Conservation (phyloP, 2,329 filamentous ascomycete genomes). For the Acrodontium crateriforme region DNA sequence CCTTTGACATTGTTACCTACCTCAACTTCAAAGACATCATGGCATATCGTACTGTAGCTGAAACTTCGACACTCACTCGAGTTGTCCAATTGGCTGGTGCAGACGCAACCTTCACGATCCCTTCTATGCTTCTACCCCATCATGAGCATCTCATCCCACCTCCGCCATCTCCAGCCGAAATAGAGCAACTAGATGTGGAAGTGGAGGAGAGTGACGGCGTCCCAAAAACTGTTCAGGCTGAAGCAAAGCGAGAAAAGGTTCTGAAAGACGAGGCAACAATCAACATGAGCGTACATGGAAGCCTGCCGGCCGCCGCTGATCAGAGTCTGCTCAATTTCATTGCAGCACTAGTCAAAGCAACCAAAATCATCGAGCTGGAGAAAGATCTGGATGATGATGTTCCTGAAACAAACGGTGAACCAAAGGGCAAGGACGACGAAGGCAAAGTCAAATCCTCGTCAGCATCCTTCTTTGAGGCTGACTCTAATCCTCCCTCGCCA, state of each 20-base stretch:
- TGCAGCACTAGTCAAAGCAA: constrained; percentile 43
- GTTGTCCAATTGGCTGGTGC: constrained; percentile 38
- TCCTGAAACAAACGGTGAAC: constrained; percentile 1
- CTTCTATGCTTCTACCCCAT: constrained; percentile 38
- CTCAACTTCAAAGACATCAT: constrained; percentile 35
- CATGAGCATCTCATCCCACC: constrained; percentile 40
- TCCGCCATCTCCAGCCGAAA: constrained; percentile 22
- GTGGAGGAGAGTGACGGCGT: constrained; percentile 30
- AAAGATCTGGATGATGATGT: constrained; percentile 27
- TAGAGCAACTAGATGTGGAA: constrained; percentile 22
- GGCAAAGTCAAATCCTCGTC: too few relatives aligned
- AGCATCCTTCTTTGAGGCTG: too few relatives aligned
- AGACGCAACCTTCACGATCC: constrained; percentile 35
- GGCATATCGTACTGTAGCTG: constrained; percentile 32
- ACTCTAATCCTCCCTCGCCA: too few relatives aligned
- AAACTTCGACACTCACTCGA: constrained; percentile 31
- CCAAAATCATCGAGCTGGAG: constrained; percentile 42
- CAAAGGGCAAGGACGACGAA: too few relatives aligned
- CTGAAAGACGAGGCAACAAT: constrained; percentile 37
- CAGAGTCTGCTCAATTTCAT: constrained; percentile 40
- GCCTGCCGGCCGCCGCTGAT: constrained; percentile 36
- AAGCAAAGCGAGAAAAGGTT: constrained; percentile 27
- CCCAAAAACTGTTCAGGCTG: constrained; percentile 29
- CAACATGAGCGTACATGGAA: constrained; percentile 33
- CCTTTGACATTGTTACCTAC: constrained; percentile 34